Evolutionary conservation across 1,284 basidiomycete genomes (phyloP), one percentile per base, ranked within the genome.

Genomic region (Melampsora larici-populina): DNA sequence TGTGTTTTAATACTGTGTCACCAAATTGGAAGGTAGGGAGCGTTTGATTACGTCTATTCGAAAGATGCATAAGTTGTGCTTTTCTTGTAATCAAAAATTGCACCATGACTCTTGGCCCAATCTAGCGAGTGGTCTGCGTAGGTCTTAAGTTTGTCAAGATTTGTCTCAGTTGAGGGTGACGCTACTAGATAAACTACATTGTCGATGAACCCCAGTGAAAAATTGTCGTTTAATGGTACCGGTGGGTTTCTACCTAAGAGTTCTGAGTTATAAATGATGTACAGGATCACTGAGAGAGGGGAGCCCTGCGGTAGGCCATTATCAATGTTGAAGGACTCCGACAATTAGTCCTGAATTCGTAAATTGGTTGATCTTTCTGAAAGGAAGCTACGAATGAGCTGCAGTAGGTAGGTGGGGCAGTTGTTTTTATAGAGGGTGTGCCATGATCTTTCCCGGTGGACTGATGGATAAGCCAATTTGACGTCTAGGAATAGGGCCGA

Each of bases 251-350:
- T 6, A 1, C n/a, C 24, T 33, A 36, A 40, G 1, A 68, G 1
- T 9, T 29, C 40, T 24, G 33, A 68, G 13, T 68, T 68, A 6
- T 71, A 71, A 2, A 71, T 33, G 18, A 71, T 58, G 15, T 71
- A 71, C 7, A 71, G 24, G 8, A 43, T 62, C 0, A 40, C 29
- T 58, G 55, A 71, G 18, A 71, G 40, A 31, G 73, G 73, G n/a
- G 64, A 75, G 1, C 65, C 73, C 26, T 75, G 73, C n/a, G 73
- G 73, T 2, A 67, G 51, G 0, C 73, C 73, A 31, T 49, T 13
- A 9, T 51, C 11, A 9, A 75, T 43, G 6, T 24, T 9, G 49
- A 75, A 75, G 36, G 36, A 36, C 9, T 36, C 9, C 3, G 36
- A 36, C 36, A 36, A 36, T 36, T 36, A 36, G 3, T 67, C 49